Base-by-base conservation (phyloP, 164 flowering plant genomes). In the Pachysandra terminalis region DNA sequence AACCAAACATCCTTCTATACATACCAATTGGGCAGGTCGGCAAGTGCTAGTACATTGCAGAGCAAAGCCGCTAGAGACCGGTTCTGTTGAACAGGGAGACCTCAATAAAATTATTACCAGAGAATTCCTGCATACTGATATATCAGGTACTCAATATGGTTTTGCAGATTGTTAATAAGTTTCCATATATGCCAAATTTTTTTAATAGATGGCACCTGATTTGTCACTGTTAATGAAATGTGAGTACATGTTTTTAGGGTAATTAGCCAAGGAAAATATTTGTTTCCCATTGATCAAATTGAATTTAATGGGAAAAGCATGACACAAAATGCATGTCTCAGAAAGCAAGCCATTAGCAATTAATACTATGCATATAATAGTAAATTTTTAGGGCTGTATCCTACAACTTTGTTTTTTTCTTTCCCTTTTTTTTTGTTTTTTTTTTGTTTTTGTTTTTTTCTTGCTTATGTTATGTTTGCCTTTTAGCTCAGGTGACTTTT, bases 401-500 rank as follows among this genome's bases (percentile, higher is more conserved):
- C 51, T 45, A 45, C 15, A 45, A 45, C 17, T 45, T 15, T 12
- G 4, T 5, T 45, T 45, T 32, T 32, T 32, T 7, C 37, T 7
- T 32, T 32, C 7, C 37, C 37, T 32, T 55, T 15, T 25, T 63
- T 19, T 19, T 25, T 17, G n/a, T 56, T 9, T 5, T 27, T 27
- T 27, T 26, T 7, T 19, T 63, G 35, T 19, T 24, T 48, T 24
- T n/a, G 24, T 56, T 9, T 5, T 27, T 27, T 27, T 26, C 19
- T 19, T 63, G 35, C 25, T 24, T 48, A 49, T n/a, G 24, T 45
- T 15, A 26, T 25, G 41, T 64, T 19, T 64, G 40, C 67, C 19
- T 52, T 64, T 64, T 51, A 64, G 67, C 67, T 64, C 66, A 45
- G 28, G 25, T 26, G 37, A 49, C 19, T 63, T n/a, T 49, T 53